Conservation (phyloP, 306 rosid species). For the Fragaria ananassa region DNA sequence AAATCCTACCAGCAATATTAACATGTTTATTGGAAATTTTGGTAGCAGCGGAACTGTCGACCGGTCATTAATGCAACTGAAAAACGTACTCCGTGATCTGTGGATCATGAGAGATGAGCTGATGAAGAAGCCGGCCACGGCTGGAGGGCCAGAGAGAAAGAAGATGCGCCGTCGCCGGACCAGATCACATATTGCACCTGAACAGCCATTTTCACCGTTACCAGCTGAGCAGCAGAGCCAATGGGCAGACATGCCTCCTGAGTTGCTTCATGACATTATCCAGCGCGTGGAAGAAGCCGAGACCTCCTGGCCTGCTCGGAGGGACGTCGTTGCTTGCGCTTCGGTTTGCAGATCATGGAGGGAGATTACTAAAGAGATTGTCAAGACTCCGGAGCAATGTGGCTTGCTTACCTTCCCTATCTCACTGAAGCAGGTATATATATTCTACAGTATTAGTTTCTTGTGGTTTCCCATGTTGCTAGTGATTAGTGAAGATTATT, state of each 20-base stretch:
- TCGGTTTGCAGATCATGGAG: slow-evolving; percentile 90
- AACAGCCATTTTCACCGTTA: slow-evolving; percentile 30
- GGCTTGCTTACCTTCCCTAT: slow-evolving; percentile 81
- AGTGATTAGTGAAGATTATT: not conserved
- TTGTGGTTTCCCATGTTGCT: not conserved
- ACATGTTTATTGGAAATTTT: not conserved
- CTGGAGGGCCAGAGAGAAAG: slow-evolving; percentile 43
- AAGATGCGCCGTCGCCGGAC: slow-evolving; percentile 44
- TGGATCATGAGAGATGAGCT: slow-evolving; percentile 55
- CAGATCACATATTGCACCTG: slow-evolving; percentile 79
- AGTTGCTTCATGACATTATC: slow-evolving; percentile 77
- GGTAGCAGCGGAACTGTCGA: slow-evolving; percentile 11
- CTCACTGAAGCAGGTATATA: slow-evolving; percentile 77
- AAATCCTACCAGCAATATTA: not conserved
- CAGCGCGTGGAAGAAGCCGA: slow-evolving; percentile 79
- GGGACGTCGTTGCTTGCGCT: slow-evolving; percentile 77
- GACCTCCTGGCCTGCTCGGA: slow-evolving; percentile 77
- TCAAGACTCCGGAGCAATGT: slow-evolving; percentile 80
- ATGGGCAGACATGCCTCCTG: slow-evolving; percentile 83
- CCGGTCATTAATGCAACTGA: slow-evolving; percentile 51
- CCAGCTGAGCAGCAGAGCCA: slow-evolving; percentile 39
- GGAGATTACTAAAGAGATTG: slow-evolving; percentile 61
- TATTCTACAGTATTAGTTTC: not conserved
- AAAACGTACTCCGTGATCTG: slow-evolving; percentile 48
- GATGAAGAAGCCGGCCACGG: slow-evolving; percentile 36